These are phyloP conservation scores for Leishmania turanica DNA, from an alignment of 208 protist genomes.

Conservation along the genomic window DNA sequence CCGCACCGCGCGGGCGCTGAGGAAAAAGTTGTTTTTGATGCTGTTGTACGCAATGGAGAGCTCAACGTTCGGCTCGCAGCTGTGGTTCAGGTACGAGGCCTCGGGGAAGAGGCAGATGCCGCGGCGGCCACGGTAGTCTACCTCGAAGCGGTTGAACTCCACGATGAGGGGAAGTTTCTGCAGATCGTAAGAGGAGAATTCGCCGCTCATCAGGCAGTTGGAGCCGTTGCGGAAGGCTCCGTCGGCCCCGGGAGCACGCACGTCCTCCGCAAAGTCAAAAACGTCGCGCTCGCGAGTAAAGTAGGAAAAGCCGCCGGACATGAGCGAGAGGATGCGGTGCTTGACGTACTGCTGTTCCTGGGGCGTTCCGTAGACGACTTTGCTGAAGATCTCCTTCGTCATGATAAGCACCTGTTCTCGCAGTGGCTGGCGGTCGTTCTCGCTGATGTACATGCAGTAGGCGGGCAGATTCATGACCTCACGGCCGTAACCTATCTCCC, in stretches of 20 bases:
- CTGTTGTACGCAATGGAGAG: conserved; percentile 75
- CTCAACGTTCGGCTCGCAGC: conserved; percentile 85
- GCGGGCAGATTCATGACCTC: conserved; percentile 85
- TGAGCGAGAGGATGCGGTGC: conserved; percentile 71
- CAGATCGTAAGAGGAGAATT: conserved; percentile 84
- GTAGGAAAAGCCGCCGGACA: conserved; percentile 85
- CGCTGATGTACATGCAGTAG: conserved; percentile 81
- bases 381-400: conserved; percentile 75
- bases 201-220: conserved; percentile 68
- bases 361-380: conserved; percentile 55
- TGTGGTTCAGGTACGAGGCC: conserved; percentile 86
- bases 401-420: conserved; percentile 78
- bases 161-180: conserved; percentile 85
- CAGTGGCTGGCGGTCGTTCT: conserved; percentile 45
- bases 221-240: conserved; percentile 66
- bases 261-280: conserved; percentile 83
- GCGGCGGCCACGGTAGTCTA: conserved; percentile 77
- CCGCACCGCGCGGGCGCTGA: conserved; percentile 70
- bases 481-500: conserved; percentile 79
- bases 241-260: conserved; percentile 58
- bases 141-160: conserved; percentile 88
- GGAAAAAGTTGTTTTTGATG: conserved; percentile 72
- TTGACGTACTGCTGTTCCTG: conserved; percentile 80
- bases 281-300: conserved; percentile 88
- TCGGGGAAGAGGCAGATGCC: conserved; percentile 86